Evolutionary conservation across 257 asterid genomes (phyloP), one percentile per base, ranked within the genome.

Genomic region (Scutellaria barbata): DNA sequence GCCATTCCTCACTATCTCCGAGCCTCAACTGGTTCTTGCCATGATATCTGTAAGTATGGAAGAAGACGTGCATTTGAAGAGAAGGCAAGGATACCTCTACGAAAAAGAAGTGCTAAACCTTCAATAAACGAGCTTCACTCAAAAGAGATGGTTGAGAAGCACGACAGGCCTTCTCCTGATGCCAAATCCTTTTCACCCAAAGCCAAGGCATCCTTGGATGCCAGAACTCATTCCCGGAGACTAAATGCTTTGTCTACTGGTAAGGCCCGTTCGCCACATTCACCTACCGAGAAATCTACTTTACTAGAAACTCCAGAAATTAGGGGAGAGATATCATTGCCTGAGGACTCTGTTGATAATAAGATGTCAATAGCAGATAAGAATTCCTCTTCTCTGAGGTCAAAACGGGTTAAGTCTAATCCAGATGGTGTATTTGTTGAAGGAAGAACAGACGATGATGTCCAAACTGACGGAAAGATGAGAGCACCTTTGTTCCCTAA

Each of bases 21-120:
- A 77, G 89, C 95, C 61, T 94, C 93, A 43, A 71, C 92, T 5
- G 98, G 96, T 71, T 91, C 98, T 53, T 94, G 97, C 86, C 98
- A 94, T 52, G 98, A 94, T 77, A 64, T 85, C 42, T 94, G 98
- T 71, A 94, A 94, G 79, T 91, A 80, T 70, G 99, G 99, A 9
- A 71, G 73, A 74, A 79, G 77, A 45, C 80, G 73, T 25, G 50
- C 75, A 39, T 37, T 37, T 42, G 94, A 80, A 65, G 83, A 78
- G 54, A 71, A 79, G 55, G 70, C 81, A 33, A 55, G 59, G 74
- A 71, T 55, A 64, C 76, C 83, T 53, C 48, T 68, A 2, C 68
- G 77, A 52, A 86, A 78, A 80, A 71, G 68, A 73, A 57, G 7
- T 9, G 50, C 50, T 8, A 76, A 74, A 42, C 43, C 75, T 81